Conservation (phyloP, 306 rosid genomes). For the Lathyrus tuberosus region DNA sequence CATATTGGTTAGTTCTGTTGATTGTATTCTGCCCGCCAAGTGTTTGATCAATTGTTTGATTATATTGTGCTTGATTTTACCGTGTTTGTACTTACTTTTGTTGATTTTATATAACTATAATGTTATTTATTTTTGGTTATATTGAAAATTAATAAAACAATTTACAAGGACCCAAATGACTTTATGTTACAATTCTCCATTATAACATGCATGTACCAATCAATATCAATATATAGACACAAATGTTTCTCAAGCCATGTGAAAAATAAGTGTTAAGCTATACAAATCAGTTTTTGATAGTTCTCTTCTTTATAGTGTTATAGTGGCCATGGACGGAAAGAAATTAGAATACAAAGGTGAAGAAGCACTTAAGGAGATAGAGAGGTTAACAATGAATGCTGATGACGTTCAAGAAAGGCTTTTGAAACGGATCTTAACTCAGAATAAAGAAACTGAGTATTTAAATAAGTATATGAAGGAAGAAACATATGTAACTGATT, state of each 20-base stretch:
- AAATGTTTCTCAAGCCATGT: constrained; percentile 42
- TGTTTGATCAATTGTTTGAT: too few relatives aligned
- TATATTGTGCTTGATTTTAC: too few relatives aligned
- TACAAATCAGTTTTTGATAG: constrained; percentile 2
- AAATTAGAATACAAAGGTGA: constrained; percentile 88
- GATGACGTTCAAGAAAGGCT: constrained; percentile 66
- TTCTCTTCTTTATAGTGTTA: constrained; percentile 31
- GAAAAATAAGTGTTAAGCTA: constrained; percentile 32
- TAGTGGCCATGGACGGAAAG: constrained; percentile 66
- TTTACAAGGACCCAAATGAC: too few relatives aligned
- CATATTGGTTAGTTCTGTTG: too few relatives aligned
- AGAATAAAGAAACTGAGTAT: constrained; percentile 71
- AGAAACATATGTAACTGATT: constrained; percentile 32
- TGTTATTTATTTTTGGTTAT: too few relatives aligned
- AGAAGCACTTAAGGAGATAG: constrained; percentile 83
- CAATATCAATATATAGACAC: constrained; percentile 32
- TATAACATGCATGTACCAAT: too few relatives aligned
- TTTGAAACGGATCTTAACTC: constrained; percentile 63
- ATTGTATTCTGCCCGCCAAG: too few relatives aligned
- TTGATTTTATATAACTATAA: too few relatives aligned
- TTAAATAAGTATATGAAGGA: constrained; percentile 60
- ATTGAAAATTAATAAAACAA: too few relatives aligned
- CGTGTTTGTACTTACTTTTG: too few relatives aligned
- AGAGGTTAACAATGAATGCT: constrained; percentile 69
- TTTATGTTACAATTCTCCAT: too few relatives aligned